Conservation (phyloP, 345 rosid genomes). For the Cardamine chenopodiifolia region DNA sequence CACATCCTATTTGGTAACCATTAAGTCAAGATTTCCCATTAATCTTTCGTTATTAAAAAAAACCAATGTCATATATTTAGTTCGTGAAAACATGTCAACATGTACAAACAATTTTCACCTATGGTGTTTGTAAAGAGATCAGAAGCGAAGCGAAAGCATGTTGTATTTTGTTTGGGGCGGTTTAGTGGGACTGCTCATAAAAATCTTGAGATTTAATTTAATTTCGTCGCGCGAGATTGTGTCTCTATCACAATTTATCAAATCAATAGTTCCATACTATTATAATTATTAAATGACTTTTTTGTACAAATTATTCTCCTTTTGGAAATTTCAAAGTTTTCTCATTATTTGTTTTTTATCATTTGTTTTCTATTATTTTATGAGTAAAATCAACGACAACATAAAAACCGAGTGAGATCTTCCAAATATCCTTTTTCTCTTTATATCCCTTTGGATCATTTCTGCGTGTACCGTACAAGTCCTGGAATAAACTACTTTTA, state of each 20-base stretch:
- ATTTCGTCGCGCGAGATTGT: constrained; percentile 6
- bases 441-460: constrained; percentile 23
- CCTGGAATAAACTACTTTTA: not conserved
- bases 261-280: constrained; percentile 31
- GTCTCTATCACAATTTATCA: constrained; percentile 33
- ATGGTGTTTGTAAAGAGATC: constrained; percentile 20
- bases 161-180: constrained; percentile 25
- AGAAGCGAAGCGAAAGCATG: constrained; percentile 31
- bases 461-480: constrained; percentile 37
- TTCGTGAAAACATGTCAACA: constrained; percentile 5
- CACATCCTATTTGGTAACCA: constrained; percentile 33
- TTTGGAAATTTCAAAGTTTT: constrained; percentile 25
- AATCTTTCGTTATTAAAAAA: not conserved
- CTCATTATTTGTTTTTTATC: constrained; percentile 25
- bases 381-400: constrained; percentile 44
- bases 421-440: not conserved
- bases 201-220: not conserved
- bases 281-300: not conserved
- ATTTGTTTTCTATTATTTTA: constrained; percentile 33
- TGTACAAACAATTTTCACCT: constrained; percentile 14
- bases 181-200: constrained; percentile 31
- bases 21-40: constrained; percentile 37
- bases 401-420: constrained; percentile 31
- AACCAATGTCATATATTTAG: constrained; percentile 2
- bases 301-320: constrained; percentile 5